Evolutionary conservation across 2,329 filamentous ascomycete genomes (phyloP), one percentile per base, ranked within the genome.

Genomic region (Ascochyta lentis): DNA sequence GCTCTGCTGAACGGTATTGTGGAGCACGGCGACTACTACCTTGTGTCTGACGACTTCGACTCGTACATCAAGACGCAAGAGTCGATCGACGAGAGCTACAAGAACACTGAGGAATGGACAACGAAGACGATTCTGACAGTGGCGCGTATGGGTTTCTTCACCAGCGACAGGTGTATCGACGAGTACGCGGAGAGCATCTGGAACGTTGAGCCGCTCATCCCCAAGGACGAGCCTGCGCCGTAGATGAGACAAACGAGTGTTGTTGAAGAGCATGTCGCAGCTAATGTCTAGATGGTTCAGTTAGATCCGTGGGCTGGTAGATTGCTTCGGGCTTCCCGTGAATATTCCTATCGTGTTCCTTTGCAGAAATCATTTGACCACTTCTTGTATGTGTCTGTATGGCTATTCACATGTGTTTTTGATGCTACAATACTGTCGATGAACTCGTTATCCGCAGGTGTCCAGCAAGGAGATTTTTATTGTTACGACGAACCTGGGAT

Each of bases 181-280:
- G 93, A 97, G 82, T 99, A 99, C 78, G 95, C 95, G 0, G 94
- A 99, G 76, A 88, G 84, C 61, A 97, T 99, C 75, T 99, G 95
- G 95, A 98, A 98, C 72, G 82, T 96, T 35, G 94, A 98, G 81
- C 93, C 94, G 26, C 76, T 95, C 50, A 77, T 78, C 31, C 79
- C 81, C 22, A 75, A 77, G 63, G 58, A 58, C 13, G 61, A 69
- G 46, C 60, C 63, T 53, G 61, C 58, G 39, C 61, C 65, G 12
- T 69, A 51, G 39, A 38, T 50, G 8, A 6, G 26, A n/a, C 31
- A 4, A 15, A 41, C 23, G 16, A 2, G 19, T 23, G 13, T 29
- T 19, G 15, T 26, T 12, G 31, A 22, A 3, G 15, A 13, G 24
- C 19, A 27, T 2, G 10, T 16, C 22, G 29, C n/a, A 16, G 13